Evolutionary conservation across 176 grass and related monocot genomes (phyloP), one percentile per base, ranked within the genome.

Genomic region (Carex kokanica): DNA sequence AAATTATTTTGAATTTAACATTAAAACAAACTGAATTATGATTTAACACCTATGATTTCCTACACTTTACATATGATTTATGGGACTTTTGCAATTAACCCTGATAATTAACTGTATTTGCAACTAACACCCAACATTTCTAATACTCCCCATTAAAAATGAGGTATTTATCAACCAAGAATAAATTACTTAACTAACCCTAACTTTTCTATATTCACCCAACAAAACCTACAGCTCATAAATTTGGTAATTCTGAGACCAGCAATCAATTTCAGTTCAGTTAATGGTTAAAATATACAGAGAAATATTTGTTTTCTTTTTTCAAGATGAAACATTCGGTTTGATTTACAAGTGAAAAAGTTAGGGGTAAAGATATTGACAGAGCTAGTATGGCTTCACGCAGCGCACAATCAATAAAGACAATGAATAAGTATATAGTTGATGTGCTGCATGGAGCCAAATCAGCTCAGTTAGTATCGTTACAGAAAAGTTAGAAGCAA

Each of bases 21-120:
- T 55, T 62, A 52, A 84, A 78, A 77, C 7, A 83, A 24, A 77
- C 54, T 88, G 31, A 84, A 85, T 16, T 60, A 84, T 53, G 78
- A 83, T 83, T 68, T 45, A 86, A 71, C 25, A 38, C 29, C 31
- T 70, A 67, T 54, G 4, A 55, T 32, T 55, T 55, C 7, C 47
- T 55, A 29, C 12, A 36, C 77, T 58, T 60, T 79, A 57, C n/a
- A n/a, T n/a, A n/a, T n/a, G n/a, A n/a, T n/a, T n/a, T n/a, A n/a
- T n/a, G n/a, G n/a, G n/a, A n/a, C 10, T 47, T 72, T 12, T 72
- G 68, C 40, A 72, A 72, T 13, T 72, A 72, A 72, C 40, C 40
- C 18, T 13, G 68, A 47, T 72, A 49, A 43, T 12, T 43, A 72
- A 72, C 36, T 72, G 68, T 24, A 47, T 75, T 75, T 29, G 72